These are phyloP conservation scores for Flaveria ramosissima DNA, from an alignment of 129 eudicot genomes.

Conservation along the genomic window DNA sequence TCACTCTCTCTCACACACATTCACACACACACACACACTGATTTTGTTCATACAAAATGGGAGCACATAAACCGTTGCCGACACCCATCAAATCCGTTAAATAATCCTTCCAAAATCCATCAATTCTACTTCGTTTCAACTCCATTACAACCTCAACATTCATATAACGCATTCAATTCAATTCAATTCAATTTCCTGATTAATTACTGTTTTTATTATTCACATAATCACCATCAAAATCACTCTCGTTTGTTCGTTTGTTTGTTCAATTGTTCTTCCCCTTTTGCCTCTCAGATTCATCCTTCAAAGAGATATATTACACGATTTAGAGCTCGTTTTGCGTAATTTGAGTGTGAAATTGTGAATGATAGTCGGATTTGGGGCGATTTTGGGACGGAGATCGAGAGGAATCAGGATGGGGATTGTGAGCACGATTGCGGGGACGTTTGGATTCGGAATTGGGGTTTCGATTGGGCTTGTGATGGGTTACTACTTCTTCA, in stretches of 20 bases:
- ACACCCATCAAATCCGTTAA: conserved; percentile 28
- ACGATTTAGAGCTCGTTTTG: no score
- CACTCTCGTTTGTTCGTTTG: no score
- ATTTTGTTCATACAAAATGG: conserved; percentile 25
- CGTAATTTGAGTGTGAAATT: not conserved
- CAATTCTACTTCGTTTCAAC: conserved; percentile 7
- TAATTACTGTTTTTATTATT: not conserved
- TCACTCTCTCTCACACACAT: conserved; percentile 19
- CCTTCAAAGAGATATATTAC: no score
- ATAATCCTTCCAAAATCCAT: conserved; percentile 12
- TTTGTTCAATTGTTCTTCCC: no score
- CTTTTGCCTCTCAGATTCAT: no score
- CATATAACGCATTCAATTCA: not conserved
- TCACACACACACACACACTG: conserved; percentile 1
- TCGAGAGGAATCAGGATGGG: conserved; percentile 26
- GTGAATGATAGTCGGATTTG: not conserved
- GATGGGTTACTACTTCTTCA: conserved; percentile 41
- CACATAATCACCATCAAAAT: not conserved
- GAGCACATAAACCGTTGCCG: conserved; percentile 30
- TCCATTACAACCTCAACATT: not conserved
- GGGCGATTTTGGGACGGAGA: not conserved
- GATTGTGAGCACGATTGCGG: conserved; percentile 31
- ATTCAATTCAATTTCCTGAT: not conserved
- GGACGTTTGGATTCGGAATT: conserved; percentile 43
- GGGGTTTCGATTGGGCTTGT: conserved; percentile 39